These are phyloP conservation scores for Fusarium hainanense DNA, from an alignment of 2,329 filamentous ascomycete genomes.

Conservation along the genomic window DNA sequence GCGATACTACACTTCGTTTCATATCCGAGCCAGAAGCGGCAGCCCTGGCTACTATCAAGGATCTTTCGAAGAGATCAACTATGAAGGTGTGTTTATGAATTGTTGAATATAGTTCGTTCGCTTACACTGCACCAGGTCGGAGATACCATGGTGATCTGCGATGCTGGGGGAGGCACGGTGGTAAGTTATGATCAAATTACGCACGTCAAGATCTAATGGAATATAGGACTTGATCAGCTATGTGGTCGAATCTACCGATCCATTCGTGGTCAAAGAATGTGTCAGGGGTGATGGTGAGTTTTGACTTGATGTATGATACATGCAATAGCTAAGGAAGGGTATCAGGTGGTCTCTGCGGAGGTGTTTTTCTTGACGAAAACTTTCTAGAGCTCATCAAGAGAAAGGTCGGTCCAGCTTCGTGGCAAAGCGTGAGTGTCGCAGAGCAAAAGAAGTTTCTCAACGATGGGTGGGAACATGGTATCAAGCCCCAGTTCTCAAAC, in stretches of 20 bases:
- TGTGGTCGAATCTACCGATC: constrained; percentile 26
- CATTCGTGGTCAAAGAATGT: constrained; percentile 51
- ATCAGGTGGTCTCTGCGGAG: constrained; percentile 54
- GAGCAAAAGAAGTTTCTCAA: constrained; percentile 40
- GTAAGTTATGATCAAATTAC: constrained; percentile 22
- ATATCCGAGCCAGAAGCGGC: constrained; percentile 60
- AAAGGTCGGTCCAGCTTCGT: constrained; percentile 21
- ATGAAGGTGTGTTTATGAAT: constrained; percentile 30
- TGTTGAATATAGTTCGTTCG: neutral
- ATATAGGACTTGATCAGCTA: constrained; percentile 60
- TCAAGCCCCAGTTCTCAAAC: constrained; percentile 44
- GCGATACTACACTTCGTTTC: constrained; percentile 49
- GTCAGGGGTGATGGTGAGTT: constrained; percentile 53
- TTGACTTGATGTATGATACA: accelerated
- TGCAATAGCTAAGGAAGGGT: accelerated
- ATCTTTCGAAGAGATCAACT: constrained; percentile 38
- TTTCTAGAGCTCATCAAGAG: constrained; percentile 48
- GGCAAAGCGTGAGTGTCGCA: neutral
- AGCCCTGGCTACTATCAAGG: constrained; percentile 52
- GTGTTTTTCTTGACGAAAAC: constrained; percentile 53
- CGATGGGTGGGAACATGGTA: constrained; percentile 46
- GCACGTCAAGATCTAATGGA: neutral
- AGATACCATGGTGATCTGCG: constrained; percentile 49
- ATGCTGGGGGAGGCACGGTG: constrained; percentile 53
- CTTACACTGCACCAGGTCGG: constrained; percentile 10